phyloP scores from a whole-genome alignment of 2,329 filamentous ascomycete species.

The Macrophomina pseudophaseolina region DNA sequence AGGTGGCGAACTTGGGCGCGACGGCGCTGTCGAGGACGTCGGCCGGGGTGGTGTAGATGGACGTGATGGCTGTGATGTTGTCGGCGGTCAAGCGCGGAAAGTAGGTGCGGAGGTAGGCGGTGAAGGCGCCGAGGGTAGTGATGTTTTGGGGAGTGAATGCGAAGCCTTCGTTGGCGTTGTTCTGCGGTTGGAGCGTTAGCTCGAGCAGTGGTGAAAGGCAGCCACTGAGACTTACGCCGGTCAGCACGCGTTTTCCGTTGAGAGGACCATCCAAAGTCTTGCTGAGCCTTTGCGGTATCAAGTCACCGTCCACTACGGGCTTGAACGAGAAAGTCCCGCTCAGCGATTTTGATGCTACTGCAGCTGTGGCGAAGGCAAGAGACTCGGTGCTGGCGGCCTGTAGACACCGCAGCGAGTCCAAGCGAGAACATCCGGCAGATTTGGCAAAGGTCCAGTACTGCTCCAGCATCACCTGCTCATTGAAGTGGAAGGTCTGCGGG shows the following conservation, averaged over 20 bases:
- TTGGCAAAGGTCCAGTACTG: constrained; percentile 55
- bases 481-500: constrained; percentile 62
- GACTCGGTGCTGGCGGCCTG: constrained; percentile 59
- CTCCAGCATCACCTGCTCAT: constrained; percentile 56
- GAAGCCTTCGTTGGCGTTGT: constrained; percentile 54
- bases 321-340: constrained; percentile 64
- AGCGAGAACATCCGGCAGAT: constrained; percentile 53
- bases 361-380: constrained; percentile 61
- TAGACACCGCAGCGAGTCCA: constrained; percentile 53
- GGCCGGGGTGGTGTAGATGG: constrained; percentile 42
- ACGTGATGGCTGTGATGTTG: constrained; percentile 48
- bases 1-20: constrained; percentile 38
- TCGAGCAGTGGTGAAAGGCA: background rate
- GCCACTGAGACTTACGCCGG: constrained; percentile 31
- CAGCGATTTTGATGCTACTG: constrained; percentile 56
- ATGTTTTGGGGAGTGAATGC: constrained; percentile 54
- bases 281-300: constrained; percentile 52
- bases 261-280: constrained; percentile 45
- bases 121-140: constrained; percentile 47
- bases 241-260: constrained; percentile 47
- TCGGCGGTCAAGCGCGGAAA: constrained; percentile 39
- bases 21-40: constrained; percentile 34
- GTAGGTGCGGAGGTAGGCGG: constrained; percentile 51
- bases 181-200: constrained; percentile 44
- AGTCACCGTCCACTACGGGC: constrained; percentile 63